Evolutionary conservation across 768 basidiomycete genomes (phyloP).

Genomic region (Coprinopsis cinerea): DNA sequence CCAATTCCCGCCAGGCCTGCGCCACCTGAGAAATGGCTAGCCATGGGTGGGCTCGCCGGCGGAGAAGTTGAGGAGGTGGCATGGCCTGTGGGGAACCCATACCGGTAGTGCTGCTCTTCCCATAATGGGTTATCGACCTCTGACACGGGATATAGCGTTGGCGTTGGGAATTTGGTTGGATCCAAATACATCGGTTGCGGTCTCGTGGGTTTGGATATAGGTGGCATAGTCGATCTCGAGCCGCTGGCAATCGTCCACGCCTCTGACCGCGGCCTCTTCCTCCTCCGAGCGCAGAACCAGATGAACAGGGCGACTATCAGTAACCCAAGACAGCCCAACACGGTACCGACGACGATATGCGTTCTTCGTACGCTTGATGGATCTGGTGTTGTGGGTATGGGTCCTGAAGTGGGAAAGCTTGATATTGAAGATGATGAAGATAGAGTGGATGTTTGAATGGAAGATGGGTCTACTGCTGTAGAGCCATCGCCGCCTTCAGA

Average conservation of each 20-base stretch:
- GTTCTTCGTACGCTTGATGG: not conserved
- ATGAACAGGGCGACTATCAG: slow-evolving; percentile 21
- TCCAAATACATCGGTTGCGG: slow-evolving; percentile 4
- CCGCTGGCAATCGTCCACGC: slow-evolving; percentile 26
- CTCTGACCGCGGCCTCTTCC: slow-evolving; percentile 25
- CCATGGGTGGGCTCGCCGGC: not conserved
- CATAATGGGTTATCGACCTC: no score
- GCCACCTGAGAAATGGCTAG: not conserved
- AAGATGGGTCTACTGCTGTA: not conserved
- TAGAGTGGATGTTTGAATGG: not conserved
- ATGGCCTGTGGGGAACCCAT: no score
- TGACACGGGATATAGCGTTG: not conserved
- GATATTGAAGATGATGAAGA: not conserved
- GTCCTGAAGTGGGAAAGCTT: not conserved
- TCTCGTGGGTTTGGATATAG: not conserved
- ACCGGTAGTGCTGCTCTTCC: no score
- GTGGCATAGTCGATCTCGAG: slow-evolving; percentile 1
- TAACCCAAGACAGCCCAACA: slow-evolving; percentile 27
- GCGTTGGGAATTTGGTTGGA: not conserved
- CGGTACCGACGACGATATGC: slow-evolving; percentile 27
- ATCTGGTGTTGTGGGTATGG: not conserved
- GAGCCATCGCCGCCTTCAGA: not conserved
- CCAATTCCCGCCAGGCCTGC: not conserved
- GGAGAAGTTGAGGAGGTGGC: no score
- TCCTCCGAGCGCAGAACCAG: slow-evolving; percentile 24